Conservation (phyloP, 2,329 filamentous ascomycete genomes). For the Celoporthe dispersa region DNA sequence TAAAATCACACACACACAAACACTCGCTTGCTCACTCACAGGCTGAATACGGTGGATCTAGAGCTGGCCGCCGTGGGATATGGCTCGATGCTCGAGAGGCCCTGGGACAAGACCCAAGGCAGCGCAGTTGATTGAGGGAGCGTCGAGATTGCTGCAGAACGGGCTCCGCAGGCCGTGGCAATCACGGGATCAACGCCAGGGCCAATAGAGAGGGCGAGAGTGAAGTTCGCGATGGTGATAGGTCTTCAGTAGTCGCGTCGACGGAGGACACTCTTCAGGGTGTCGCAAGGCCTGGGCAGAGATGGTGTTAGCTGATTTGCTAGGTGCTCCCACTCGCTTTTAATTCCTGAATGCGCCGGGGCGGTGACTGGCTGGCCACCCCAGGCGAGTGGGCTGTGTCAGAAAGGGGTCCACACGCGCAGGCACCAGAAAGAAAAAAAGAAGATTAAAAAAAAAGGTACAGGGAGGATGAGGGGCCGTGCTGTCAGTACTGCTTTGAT, state of each 20-base stretch:
- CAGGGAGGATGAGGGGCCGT: slow-evolving; percentile 1
- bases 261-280: slow-evolving; percentile 38
- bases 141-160: slow-evolving; percentile 38
- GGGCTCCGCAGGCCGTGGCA: slow-evolving; percentile 47
- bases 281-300: slow-evolving; percentile 43
- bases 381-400: slow-evolving; percentile 11
- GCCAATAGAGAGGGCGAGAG: slow-evolving; percentile 53
- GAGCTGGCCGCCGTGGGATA: slow-evolving; percentile 20
- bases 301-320: slow-evolving; percentile 58
- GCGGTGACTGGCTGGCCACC: slow-evolving; percentile 38
- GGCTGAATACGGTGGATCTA: slow-evolving; percentile 16
- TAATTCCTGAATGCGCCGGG: slow-evolving; percentile 34
- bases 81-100: slow-evolving; percentile 23
- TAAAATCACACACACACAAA: background rate
- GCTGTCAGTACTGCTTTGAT: background rate
- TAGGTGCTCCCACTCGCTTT: slow-evolving; percentile 35
- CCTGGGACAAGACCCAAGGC: background rate
- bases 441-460: background rate
- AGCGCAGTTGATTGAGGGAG: slow-evolving; percentile 40
- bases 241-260: slow-evolving; percentile 46
- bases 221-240: slow-evolving; percentile 55
- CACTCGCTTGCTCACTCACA: too few species aligned
- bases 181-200: slow-evolving; percentile 57
- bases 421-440: too few species aligned
- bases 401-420: slow-evolving; percentile 25